phyloP scores from a whole-genome alignment of 75 land plant genomes.

The Cupressus sempervirens region DNA sequence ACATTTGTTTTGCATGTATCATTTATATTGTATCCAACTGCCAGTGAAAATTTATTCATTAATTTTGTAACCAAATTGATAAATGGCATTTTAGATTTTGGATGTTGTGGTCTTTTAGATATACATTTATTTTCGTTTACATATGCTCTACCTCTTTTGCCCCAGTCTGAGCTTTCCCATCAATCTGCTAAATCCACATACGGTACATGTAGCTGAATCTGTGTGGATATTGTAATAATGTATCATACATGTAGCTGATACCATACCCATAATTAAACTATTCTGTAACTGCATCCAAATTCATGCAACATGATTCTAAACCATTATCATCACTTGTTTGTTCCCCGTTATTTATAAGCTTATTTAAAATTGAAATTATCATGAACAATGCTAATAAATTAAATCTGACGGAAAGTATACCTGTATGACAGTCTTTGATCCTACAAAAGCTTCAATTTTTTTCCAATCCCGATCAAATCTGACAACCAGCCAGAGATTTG shows the following conservation, averaged over 20 bases:
- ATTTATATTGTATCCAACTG: neutral
- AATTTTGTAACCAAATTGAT: neutral
- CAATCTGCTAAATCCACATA: neutral
- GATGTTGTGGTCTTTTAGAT: neutral
- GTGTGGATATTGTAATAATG: neutral
- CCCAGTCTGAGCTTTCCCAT: neutral
- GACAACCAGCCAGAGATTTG: slow-evolving; percentile 9
- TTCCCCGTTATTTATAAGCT: neutral
- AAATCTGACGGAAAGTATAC: slow-evolving; percentile 18
- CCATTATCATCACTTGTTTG: neutral
- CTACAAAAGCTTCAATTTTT: slow-evolving; percentile 88
- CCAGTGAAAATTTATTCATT: neutral
- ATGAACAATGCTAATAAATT: neutral
- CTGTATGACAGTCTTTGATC: slow-evolving; percentile 91
- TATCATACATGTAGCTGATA: neutral
- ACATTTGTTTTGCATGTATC: neutral
- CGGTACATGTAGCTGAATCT: neutral
- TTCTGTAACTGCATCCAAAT: neutral
- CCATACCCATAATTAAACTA: neutral
- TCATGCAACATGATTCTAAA: neutral
- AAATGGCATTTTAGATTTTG: neutral
- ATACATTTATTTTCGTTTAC: neutral
- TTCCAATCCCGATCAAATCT: slow-evolving; percentile 96
- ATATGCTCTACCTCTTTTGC: neutral
- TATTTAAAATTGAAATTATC: neutral